Conservation (phyloP, 805 yeast species). For the Citeromyces matritensis region DNA sequence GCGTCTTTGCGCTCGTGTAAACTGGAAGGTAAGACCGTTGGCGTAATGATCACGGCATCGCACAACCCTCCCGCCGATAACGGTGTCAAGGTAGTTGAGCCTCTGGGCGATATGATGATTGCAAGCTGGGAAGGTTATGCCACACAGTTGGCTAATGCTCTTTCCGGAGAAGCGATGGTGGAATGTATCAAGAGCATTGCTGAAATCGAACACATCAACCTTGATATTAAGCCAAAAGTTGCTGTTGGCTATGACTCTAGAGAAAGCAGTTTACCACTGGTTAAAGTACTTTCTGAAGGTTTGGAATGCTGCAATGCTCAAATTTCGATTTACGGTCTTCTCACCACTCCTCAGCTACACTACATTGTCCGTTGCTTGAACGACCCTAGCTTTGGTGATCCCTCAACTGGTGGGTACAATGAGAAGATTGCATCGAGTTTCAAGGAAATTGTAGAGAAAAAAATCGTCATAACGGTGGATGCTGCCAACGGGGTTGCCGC, state of each 20-base stretch:
- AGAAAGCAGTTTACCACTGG: constrained; percentile 60
- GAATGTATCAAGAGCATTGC: constrained; percentile 21
- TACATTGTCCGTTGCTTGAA: constrained; percentile 66
- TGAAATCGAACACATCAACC: constrained; percentile 27
- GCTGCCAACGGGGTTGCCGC: constrained; percentile 98
- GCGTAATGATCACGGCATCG: constrained; percentile 95
- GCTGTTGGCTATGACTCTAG: constrained; percentile 82
- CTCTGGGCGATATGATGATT: constrained; percentile 80
- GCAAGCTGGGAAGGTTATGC: constrained; percentile 76
- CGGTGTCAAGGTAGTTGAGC: constrained; percentile 91
- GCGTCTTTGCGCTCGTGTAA: constrained; percentile 74
- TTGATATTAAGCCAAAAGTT: constrained; percentile 23
- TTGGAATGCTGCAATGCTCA: constrained; percentile 29
- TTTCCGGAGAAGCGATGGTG: constrained; percentile 26
- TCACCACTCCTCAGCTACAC: constrained; percentile 93
- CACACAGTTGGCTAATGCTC: constrained; percentile 64
- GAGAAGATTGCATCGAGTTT: constrained; percentile 42
- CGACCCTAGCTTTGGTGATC: constrained; percentile 44
- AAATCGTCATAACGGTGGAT: constrained; percentile 51
- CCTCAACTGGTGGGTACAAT: constrained; percentile 59
- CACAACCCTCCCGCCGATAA: constrained; percentile 89
- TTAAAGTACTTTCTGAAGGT: constrained; percentile 46
- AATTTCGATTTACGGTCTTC: constrained; percentile 42
- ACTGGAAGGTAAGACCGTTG: constrained; percentile 55
- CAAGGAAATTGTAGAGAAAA: constrained; percentile 20